Evolutionary conservation across 352 stramenopile genomes (phyloP).

Genomic region (Elongisporangium prolatum): DNA sequence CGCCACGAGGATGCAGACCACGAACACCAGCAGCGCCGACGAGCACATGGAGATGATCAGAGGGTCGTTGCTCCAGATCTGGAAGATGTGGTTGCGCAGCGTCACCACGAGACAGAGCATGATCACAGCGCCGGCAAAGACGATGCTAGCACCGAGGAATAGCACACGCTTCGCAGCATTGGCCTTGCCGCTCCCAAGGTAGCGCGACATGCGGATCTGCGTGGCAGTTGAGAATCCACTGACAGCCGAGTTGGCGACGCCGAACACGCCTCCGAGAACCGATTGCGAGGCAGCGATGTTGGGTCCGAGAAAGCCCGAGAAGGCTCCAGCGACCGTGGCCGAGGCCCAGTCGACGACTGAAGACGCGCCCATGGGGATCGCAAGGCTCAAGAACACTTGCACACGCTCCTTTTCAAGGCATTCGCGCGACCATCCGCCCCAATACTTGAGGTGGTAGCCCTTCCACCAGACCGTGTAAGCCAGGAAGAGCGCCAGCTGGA

Average conservation of each 20-base stretch:
- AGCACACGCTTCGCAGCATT: slow-evolving; percentile 37
- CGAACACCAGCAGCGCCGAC: slow-evolving; percentile 33
- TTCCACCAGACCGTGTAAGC: slow-evolving; percentile 46
- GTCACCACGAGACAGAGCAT: slow-evolving; percentile 30
- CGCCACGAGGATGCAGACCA: slow-evolving; percentile 46
- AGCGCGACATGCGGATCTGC: slow-evolving; percentile 52
- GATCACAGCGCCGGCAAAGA: slow-evolving; percentile 22
- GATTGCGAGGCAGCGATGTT: slow-evolving; percentile 44
- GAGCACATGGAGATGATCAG: slow-evolving; percentile 41
- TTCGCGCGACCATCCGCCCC: slow-evolving; percentile 38
- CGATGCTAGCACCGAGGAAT: slow-evolving; percentile 30
- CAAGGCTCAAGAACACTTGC: slow-evolving; percentile 40
- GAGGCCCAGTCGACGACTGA: slow-evolving; percentile 46
- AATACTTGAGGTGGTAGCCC: slow-evolving; percentile 41
- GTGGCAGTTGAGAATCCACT: slow-evolving; percentile 40
- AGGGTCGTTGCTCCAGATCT: slow-evolving; percentile 36
- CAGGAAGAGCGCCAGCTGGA: slow-evolving; percentile 39
- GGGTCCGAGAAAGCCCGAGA: slow-evolving; percentile 38
- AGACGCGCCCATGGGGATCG: slow-evolving; percentile 44
- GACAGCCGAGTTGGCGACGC: slow-evolving; percentile 39
- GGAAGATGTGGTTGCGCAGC: slow-evolving; percentile 35
- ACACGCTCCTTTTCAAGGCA: slow-evolving; percentile 33
- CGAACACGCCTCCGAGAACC: slow-evolving; percentile 38
- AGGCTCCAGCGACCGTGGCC: slow-evolving; percentile 31
- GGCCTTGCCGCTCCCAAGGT: slow-evolving; percentile 38